Conservation (phyloP, 2,329 filamentous ascomycete species). For the Microsporum audouinii region DNA sequence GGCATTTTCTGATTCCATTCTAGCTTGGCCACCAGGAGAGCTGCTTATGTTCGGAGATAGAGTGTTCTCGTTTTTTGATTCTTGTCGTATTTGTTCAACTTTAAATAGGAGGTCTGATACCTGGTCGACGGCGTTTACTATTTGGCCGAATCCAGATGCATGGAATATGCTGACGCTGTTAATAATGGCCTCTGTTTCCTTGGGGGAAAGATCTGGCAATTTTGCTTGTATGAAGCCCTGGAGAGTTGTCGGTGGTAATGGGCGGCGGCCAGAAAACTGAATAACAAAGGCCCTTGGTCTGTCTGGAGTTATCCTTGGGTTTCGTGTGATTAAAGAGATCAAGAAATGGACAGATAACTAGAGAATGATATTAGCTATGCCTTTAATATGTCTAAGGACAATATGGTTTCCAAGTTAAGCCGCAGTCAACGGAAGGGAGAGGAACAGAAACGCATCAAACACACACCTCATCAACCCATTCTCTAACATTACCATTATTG, state of each 20-base stretch:
- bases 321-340: slow-evolving; percentile 3
- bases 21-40: not conserved
- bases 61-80: not conserved
- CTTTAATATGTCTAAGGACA: not conserved
- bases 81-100: not conserved
- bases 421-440: not conserved
- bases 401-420: not conserved
- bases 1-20: not conserved
- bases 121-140: slow-evolving; percentile 11
- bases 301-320: not conserved
- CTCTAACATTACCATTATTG: slow-evolving; percentile 6
- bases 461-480: slow-evolving; percentile 7
- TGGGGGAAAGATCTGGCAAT: slow-evolving; percentile 5
- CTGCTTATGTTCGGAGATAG: slow-evolving; percentile 9
- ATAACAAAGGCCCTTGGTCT: slow-evolving; percentile 10
- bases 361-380: no score
- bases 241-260: slow-evolving; percentile 4
- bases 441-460: slow-evolving; percentile 4
- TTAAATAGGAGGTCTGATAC: slow-evolving; percentile 13
- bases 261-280: slow-evolving; percentile 10
- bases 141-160: slow-evolving; percentile 13
- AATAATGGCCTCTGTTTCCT: slow-evolving; percentile 8
- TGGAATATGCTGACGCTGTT: slow-evolving; percentile 11
- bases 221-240: slow-evolving; percentile 8
- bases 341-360: slow-evolving; percentile 9